Evolutionary conservation across 2,329 filamentous ascomycete genomes (phyloP).

Genomic region (Phaeosphaeriaceae sp.): DNA sequence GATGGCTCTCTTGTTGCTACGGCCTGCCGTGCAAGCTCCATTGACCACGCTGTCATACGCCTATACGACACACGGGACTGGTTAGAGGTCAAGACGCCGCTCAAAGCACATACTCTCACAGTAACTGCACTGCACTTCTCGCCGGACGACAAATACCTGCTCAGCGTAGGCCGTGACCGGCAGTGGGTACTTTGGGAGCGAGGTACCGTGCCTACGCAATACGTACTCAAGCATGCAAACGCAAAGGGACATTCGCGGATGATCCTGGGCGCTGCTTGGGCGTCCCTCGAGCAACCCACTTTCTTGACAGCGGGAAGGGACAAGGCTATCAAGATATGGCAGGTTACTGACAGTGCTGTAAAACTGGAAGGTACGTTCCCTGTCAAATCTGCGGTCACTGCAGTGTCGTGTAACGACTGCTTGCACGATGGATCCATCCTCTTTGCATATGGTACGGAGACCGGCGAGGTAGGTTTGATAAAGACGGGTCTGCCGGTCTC

Average conservation of each 20-base stretch:
- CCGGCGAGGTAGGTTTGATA: constrained; percentile 33
- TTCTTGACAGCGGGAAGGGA: constrained; percentile 94
- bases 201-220: constrained; percentile 52
- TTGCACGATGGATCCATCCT: constrained; percentile 1
- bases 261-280: constrained; percentile 90
- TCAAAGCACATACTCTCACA: constrained; percentile 86
- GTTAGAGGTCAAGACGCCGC: constrained; percentile 83
- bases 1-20: constrained; percentile 82
- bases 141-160: constrained; percentile 71
- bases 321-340: constrained; percentile 75
- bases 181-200: constrained; percentile 86
- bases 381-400: constrained; percentile 36
- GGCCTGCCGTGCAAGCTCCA: constrained; percentile 88
- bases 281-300: constrained; percentile 50
- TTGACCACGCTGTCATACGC: constrained; percentile 93
- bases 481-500: neutral
- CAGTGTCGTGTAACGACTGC: constrained; percentile 29
- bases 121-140: constrained; percentile 85
- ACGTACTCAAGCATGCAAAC: constrained; percentile 68
- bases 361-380: constrained; percentile 32
- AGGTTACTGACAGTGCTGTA: constrained; percentile 31
- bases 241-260: constrained; percentile 89
- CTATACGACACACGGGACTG: constrained; percentile 86
- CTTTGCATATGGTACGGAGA: constrained; percentile 45
- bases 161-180: constrained; percentile 90